Base-by-base conservation (phyloP, 2,329 filamentous ascomycete genomes). In the Metarhizium anisopliae region DNA sequence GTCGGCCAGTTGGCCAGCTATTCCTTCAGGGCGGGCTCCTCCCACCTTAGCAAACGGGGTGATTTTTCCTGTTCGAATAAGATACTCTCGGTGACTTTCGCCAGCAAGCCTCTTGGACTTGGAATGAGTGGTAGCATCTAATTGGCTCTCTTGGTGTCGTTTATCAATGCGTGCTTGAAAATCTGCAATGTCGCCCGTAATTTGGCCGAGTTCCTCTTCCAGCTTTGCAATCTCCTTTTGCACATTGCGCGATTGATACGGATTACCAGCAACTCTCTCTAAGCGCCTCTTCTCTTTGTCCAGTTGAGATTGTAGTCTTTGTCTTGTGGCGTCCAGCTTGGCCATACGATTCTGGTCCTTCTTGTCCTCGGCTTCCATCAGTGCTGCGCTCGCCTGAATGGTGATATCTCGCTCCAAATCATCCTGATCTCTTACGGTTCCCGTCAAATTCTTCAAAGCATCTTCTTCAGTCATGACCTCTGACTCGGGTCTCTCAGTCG, bases 51-150 rank as follows among this genome's bases (percentile, higher is more conserved):
- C 89, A 66, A 99, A 99, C 0, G 94, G 94, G 0, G 94, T 99
- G 62, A 99, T 97, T 72, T 97, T 97, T 59, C 94, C 94, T 0
- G 93, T 99, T 32, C 94, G 85, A 51, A 99, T 94, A 50, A 99
- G 80, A 67, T 89, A 99, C 50, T 96, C 92, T 52, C 92, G 83
- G 58, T 90, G 85, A 29, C 82, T 90, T 73, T 97, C 94, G 58
- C 89, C 89, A 1, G 89, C 84, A 56, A 93, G 72, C 54, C 82
- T 83, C 57, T 79, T 78, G 53, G 80, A 83, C 32, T 79, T 80
- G 14, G 67, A 65, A 36, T 74, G 70, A 20, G 71, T 71, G 1
- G 71, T 63, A 10, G 76, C 73, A 2, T 74, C 71, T 3, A 71
- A 70, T 38, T 75, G 75, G 16, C 66, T 69, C n/a, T 78, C 77